Evolutionary conservation across 805 yeast species (phyloP), one percentile per base, ranked within the genome.

Genomic region (Kodamaea jinghongensis): DNA sequence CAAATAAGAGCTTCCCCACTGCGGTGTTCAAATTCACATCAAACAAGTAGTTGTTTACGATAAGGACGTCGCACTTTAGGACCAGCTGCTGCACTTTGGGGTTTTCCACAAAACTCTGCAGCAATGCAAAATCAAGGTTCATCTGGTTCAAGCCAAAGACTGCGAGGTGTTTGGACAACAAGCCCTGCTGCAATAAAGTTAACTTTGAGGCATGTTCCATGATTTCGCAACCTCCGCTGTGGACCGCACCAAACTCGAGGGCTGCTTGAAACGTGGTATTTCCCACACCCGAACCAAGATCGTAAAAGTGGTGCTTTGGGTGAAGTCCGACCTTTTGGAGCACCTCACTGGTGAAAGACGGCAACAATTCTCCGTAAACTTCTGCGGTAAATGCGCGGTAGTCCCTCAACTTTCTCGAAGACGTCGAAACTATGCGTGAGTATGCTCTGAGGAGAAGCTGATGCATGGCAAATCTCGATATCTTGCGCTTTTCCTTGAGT

Each of bases 231-330:
- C 97, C 97, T 53, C 86, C 87, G 58, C 95, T 82, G 11, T 55
- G 49, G 38, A 71, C 71, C 44, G 89, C 84, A 2, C 96, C 96
- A 56, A 77, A 79, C 52, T 89, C 96, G 26, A 90, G 60, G 0
- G 96, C 88, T 0, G 96, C 95, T 58, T 89, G 96, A 30, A 89
- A 73, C 0, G 85, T 83, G 42, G 96, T 87, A 55, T 90, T 90
- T 0, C 96, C 97, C 11, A 90, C 96, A 11, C 97, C 97, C 0
- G 96, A 87, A 0, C 97, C 97, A 16, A 90, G 67, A 61, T 90
- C 97, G 46, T 90, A 79, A 52, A 88, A 89, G n/a, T 69, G 75
- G 31, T 77, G 74, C 1, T 60, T 61, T 1, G 77, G 69, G 27
- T 65, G 59, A 36, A 89, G 62, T 1, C 71, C 73, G 36, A 88